Evolutionary conservation across 805 yeast species (phyloP), one percentile per base, ranked within the genome.

Genomic region (fission yeast (Schizosaccharomyces pombe)): DNA sequence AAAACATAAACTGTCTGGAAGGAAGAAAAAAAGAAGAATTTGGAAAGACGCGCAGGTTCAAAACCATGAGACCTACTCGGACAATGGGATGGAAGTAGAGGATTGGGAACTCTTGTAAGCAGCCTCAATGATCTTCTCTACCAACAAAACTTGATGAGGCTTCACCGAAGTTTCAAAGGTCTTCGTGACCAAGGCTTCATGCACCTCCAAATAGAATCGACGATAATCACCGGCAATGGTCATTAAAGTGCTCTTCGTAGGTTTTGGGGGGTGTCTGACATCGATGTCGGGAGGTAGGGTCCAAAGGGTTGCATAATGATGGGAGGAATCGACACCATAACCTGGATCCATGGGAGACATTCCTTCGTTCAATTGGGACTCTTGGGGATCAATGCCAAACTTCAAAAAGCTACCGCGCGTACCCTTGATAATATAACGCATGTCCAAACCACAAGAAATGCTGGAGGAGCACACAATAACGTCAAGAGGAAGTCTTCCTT

Each of bases 321-420:
- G n/a, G 26, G 28, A 19, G 8, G 49, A 22, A 12, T 52, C 54
- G 14, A 31, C 16, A 2, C 54, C 54, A 28, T 19, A 52, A n/a
- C 28, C 47, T 11, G 22, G n/a, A 5, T 32, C 47, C 5, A 19
- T 12, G 11, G 54, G 47, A 12, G n/a, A 16, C 28, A 34, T 33
- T 9, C 54, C 54, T n/a, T 19, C 47, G 29, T 33, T 31, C 22
- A 52, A 31, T 19, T 52, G 54, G 24, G 26, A 14, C 26, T 52
- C 54, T 39, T 52, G 54, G 16, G 34, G 43, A 34, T 52, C 54
- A 14, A 19, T 2, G n/a, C 54, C 54, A 39, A 16, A 16, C n/a
- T 52, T 52, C 16, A 34, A 12, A 29, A 32, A 52, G 6, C 29
- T 33, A n/a, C 54, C 54, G n/a, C 39, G 34, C 28, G 43, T 52